Evolutionary conservation across 2,329 filamentous ascomycete species (phyloP), one percentile per base, ranked within the genome.

Genomic region (Phaeophleospora eucalypticola): DNA sequence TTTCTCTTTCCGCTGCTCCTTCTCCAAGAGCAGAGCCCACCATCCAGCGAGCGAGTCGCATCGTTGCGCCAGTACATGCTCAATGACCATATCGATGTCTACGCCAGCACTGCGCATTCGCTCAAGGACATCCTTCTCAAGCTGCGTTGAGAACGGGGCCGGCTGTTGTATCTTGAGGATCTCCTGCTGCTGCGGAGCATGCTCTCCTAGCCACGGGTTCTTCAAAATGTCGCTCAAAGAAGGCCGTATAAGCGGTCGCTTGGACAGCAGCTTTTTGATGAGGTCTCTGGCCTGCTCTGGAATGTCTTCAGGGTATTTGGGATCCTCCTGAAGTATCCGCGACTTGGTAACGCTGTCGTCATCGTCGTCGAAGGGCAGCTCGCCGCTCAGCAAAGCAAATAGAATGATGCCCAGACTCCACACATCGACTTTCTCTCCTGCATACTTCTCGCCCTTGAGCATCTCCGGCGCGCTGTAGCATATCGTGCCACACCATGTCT

Each of bases 381-480:
- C 88, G 45, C 88, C 88, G 52, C 84, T 88, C 19, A 94, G 72
- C 48, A 94, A 71, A 40, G 88, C 87, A 62, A 90, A 93, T 1
- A 93, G 74, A 51, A 94, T 93, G 45, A 94, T 84, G 10, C 88
- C 87, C 56, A 94, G 66, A 62, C 88, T 93, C 88, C 88, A 98
- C 3, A 98, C 89, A 63, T 98, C 93, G 40, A 98, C 91, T 72
- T 96, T 97, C 72, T 96, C 89, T 19, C 89, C 91, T 0, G 90
- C 93, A 65, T 98, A 98, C 68, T 95, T 97, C 68, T 98, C 93
- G 33, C 90, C 93, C 67, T 93, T 95, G 34, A 98, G 77, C 93
- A 98, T 98, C 69, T 98, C 93, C 2, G 93, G 93, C 2, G 93
- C 93, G 45, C 89, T 95, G 69, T 98, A 98, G 71, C 91, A 97